Evolutionary conservation across 805 yeast species (phyloP).

Genomic region (Millerozyma miso): DNA sequence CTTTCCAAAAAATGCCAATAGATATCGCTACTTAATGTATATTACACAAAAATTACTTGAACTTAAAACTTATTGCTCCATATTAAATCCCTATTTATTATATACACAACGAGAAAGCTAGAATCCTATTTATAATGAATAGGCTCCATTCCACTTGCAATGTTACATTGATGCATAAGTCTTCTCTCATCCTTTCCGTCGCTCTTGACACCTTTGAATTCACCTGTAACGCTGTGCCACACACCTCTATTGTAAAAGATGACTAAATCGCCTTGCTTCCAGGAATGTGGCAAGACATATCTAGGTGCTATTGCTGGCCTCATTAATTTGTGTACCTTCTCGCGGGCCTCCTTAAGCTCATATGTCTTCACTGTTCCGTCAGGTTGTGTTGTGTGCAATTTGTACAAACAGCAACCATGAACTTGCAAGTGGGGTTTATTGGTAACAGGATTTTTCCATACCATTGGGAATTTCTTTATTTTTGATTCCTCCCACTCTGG

Average conservation of each 20-base stretch:
- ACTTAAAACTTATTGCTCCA: neutral
- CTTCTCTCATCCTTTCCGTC: conserved; percentile 65
- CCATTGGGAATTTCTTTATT: conserved; percentile 75
- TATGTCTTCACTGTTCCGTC: conserved; percentile 48
- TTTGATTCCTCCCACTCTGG: conserved; percentile 83
- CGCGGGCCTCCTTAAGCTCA: conserved; percentile 69
- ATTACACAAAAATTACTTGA: neutral
- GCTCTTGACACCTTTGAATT: conserved; percentile 46
- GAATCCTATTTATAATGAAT: conserved; percentile 5
- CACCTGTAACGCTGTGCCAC: conserved; percentile 91
- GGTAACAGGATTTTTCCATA: conserved; percentile 90
- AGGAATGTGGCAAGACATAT: conserved; percentile 72
- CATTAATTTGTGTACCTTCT: conserved; percentile 69
- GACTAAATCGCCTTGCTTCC: conserved; percentile 82
- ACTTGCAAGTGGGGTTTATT: conserved; percentile 79
- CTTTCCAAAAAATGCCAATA: too few relatives aligned
- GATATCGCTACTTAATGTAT: too few relatives aligned
- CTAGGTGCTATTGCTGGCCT: conserved; percentile 79
- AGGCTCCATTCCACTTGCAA: conserved; percentile 79
- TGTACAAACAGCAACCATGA: conserved; percentile 82
- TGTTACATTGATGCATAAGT: conserved; percentile 91
- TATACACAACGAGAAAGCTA: neutral
- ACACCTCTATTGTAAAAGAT: conserved; percentile 87
- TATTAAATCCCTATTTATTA: neutral
- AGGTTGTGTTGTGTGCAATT: conserved; percentile 47